Evolutionary conservation across 176 grass and related monocot genomes (phyloP).

Genomic region (Eremochloa ophiuroides): DNA sequence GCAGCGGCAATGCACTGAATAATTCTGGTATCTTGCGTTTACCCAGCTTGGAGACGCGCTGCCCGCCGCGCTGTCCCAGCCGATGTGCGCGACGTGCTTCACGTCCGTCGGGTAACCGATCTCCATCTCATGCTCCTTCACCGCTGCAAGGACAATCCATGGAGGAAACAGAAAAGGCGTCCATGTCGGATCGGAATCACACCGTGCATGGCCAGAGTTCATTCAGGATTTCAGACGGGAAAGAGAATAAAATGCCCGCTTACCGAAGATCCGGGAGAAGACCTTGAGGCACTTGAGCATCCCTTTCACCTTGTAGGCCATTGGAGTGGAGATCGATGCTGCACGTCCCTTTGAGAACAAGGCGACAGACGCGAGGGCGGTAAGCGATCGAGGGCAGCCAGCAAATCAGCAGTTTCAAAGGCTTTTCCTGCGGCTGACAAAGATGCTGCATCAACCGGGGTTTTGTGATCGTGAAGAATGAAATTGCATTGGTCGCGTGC

Average conservation of each 20-base stretch:
- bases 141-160: slow-evolving; percentile 26
- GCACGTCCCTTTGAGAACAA: slow-evolving; percentile 4
- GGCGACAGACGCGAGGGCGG: neutral
- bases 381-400: neutral
- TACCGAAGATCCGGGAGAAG: slow-evolving; percentile 76
- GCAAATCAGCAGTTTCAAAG: neutral
- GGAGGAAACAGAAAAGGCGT: neutral
- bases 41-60: slow-evolving; percentile 62
- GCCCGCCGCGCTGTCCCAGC: slow-evolving; percentile 36
- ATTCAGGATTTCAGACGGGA: neutral
- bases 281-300: slow-evolving; percentile 70
- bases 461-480: neutral
- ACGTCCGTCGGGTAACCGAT: slow-evolving; percentile 64
- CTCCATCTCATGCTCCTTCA: slow-evolving; percentile 74
- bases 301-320: slow-evolving; percentile 80
- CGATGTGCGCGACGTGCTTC: slow-evolving; percentile 73
- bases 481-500: neutral
- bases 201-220: neutral
- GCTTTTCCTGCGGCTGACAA: slow-evolving; percentile 12
- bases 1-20: neutral
- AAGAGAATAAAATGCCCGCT: neutral
- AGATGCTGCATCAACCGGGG: slow-evolving; percentile 25
- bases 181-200: neutral
- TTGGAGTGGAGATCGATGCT: neutral
- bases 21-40: neutral